Conservation (phyloP, 306 rosid genomes). For the Acmispon strigosus region DNA sequence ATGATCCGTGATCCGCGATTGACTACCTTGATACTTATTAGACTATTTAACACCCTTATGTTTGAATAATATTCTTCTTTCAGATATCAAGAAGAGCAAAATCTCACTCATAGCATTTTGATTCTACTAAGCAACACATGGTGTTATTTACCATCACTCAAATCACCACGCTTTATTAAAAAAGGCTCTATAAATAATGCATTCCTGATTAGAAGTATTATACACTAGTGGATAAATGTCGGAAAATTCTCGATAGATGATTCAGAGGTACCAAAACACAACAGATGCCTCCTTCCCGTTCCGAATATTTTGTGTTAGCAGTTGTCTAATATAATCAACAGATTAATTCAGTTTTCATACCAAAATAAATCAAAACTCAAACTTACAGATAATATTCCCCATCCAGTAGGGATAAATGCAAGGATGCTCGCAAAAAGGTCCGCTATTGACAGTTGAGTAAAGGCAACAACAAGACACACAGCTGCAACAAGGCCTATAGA, state of each 20-base stretch:
- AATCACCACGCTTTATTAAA: not conserved
- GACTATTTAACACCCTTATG: too few species aligned
- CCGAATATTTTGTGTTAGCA: not conserved
- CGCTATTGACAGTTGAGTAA: slow-evolving; percentile 54
- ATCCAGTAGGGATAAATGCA: slow-evolving; percentile 83
- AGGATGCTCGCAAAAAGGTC: slow-evolving; percentile 88
- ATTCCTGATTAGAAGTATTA: not conserved
- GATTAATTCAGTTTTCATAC: not conserved
- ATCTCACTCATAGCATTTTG: not conserved
- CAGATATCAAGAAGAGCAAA: not conserved
- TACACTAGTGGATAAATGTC: not conserved
- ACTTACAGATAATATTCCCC: slow-evolving; percentile 91
- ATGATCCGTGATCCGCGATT: too few species aligned
- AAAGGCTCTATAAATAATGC: slow-evolving; percentile 6
- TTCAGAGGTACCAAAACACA: not conserved
- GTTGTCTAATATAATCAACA: not conserved
- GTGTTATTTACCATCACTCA: not conserved
- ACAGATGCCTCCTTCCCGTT: not conserved
- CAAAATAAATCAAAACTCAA: slow-evolving; percentile 4
- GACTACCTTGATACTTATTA: too few species aligned
- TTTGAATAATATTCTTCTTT: not conserved
- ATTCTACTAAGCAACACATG: not conserved
- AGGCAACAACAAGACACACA: slow-evolving; percentile 53
- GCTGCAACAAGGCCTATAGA: slow-evolving; percentile 65
- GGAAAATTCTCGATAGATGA: slow-evolving; percentile 3